Percentiles rank a stretch among this genome's conserved stretches.
Evolutionary conservation across 495 filamentous ascomycete genomes (phyloP).

Genomic region (Penicillium soppii): DNA sequence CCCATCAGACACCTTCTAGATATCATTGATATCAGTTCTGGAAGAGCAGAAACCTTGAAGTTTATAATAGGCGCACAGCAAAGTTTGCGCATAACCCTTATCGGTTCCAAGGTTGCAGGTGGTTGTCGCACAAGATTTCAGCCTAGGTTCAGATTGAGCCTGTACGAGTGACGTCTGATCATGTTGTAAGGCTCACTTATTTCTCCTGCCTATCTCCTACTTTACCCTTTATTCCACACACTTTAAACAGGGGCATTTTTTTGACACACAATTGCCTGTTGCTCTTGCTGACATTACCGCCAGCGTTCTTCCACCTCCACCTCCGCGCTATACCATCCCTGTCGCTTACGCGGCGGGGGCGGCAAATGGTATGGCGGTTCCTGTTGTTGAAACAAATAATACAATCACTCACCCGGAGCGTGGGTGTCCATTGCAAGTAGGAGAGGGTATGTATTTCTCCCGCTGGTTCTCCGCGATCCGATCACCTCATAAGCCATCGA

Average conservation of each 20-base stretch:
- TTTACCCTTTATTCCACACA: not conserved
- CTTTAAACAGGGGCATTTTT: not conserved
- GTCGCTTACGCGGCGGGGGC: conserved; percentile 64
- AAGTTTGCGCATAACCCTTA: not conserved
- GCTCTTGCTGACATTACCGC: conserved; percentile 16
- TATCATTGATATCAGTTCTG: not conserved
- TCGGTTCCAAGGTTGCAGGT: not conserved
- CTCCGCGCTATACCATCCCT: conserved; percentile 74
- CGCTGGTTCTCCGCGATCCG: too few species aligned
- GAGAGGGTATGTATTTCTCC: conserved; percentile 76
- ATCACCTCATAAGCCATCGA: not conserved
- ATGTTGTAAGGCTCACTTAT: conserved; percentile 38
- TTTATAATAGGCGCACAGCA: not conserved
- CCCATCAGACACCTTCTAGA: not conserved
- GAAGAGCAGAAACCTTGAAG: too few species aligned
- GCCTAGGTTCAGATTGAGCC: conserved; percentile 9
- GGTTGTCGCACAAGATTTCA: conserved; percentile 11
- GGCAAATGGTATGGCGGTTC: conserved; percentile 60
- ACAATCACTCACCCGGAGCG: conserved; percentile 74
- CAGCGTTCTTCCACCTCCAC: conserved; percentile 82
- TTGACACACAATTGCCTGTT: not conserved
- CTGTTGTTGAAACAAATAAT: conserved; percentile 91
- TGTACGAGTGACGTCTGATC: conserved; percentile 13
- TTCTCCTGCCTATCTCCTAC: conserved; percentile 1
- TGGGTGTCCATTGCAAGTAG: conserved; percentile 72